Evolutionary conservation across 805 yeast species (phyloP).

Genomic region (Candida montana): DNA sequence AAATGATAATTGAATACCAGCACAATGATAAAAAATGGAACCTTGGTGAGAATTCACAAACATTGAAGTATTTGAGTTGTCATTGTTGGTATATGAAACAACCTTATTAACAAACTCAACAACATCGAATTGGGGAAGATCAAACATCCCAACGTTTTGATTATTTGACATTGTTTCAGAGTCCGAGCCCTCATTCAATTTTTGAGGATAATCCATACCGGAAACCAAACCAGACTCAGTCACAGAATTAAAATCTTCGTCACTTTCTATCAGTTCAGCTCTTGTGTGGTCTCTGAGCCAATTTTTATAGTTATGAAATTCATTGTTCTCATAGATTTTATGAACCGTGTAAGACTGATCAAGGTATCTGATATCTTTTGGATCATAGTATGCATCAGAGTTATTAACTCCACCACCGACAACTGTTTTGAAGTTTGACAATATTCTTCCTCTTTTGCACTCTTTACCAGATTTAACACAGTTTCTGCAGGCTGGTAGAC

Average conservation of each 20-base stretch:
- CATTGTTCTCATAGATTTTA: constrained; percentile 12
- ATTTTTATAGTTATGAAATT: constrained; percentile 15
- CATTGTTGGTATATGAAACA: constrained; percentile 1
- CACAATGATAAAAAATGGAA: constrained; percentile 3
- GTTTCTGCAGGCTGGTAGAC: constrained; percentile 48
- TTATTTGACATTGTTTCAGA: constrained; percentile 12
- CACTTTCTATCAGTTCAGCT: constrained; percentile 17
- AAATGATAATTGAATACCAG: background rate
- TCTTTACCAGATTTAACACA: constrained; percentile 41
- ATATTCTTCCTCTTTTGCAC: constrained; percentile 42
- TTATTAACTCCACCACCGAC: constrained; percentile 1
- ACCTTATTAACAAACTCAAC: constrained; percentile 14
- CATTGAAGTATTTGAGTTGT: constrained; percentile 2
- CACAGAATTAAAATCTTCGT: constrained; percentile 11
- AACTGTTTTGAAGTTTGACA: constrained; percentile 35
- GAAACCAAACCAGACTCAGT: background rate
- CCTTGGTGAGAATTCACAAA: constrained; percentile 11
- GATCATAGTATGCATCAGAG: background rate
- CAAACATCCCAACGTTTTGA: constrained; percentile 3
- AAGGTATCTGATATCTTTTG: constrained; percentile 8
- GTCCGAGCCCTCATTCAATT: constrained; percentile 9
- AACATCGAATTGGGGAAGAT: background rate
- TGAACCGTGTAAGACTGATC: constrained; percentile 21
- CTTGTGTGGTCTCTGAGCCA: constrained; percentile 16
- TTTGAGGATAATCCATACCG: background rate